These are phyloP conservation scores for Nicotiana knightiana DNA, from an alignment of 257 asterid species.

Conservation along the genomic window DNA sequence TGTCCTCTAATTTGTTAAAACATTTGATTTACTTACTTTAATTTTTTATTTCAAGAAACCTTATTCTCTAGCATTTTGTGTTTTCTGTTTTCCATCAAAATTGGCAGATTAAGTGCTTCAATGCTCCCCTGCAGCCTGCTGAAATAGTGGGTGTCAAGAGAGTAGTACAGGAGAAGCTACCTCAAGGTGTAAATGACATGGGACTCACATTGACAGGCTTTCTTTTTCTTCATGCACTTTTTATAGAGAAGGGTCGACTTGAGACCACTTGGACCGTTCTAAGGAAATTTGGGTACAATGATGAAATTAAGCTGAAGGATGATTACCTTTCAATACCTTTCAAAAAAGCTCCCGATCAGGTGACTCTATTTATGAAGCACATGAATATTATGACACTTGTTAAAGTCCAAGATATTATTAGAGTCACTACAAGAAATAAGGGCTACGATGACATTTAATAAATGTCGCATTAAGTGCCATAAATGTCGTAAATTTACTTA, in stretches of 20 bases:
- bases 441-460: too few relatives aligned
- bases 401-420: neutral
- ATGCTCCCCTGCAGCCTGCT: slow-evolving; percentile 83
- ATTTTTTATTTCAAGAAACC: neutral
- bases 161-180: slow-evolving; percentile 82
- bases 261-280: slow-evolving; percentile 92
- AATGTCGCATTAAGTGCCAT: too few relatives aligned
- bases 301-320: slow-evolving; percentile 73
- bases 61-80: slow-evolving; percentile 9
- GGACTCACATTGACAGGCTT: slow-evolving; percentile 91
- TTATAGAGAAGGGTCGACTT: slow-evolving; percentile 84
- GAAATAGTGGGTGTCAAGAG: slow-evolving; percentile 85
- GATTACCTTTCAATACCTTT: slow-evolving; percentile 59
- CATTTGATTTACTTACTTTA: neutral
- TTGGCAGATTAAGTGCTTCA: slow-evolving; percentile 76
- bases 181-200: slow-evolving; percentile 80
- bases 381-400: neutral
- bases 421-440: too few relatives aligned
- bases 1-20: neutral
- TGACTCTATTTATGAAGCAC: slow-evolving; percentile 27
- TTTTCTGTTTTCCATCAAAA: neutral
- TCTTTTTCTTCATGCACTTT: slow-evolving; percentile 88
- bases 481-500: too few relatives aligned
- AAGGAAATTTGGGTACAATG: slow-evolving; percentile 85
- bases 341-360: slow-evolving; percentile 92